Evolutionary conservation across 2,329 filamentous ascomycete genomes (phyloP), one percentile per base, ranked within the genome.

Genomic region (Curvularia sp.): DNA sequence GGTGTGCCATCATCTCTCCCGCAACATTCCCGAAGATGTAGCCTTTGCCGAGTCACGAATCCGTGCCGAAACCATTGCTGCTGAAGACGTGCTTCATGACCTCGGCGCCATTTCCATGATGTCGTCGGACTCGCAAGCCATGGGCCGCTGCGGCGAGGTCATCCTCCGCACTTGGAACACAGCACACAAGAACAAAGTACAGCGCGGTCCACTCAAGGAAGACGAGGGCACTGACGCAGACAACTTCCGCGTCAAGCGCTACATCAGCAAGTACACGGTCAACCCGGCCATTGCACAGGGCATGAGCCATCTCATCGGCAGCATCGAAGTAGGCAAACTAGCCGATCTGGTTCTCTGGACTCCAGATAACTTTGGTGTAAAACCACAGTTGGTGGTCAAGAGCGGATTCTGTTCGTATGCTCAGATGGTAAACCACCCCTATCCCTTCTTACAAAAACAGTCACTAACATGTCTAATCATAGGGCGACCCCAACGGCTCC

Each of bases 31-130:
- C 57, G 94, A 98, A 80, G 94, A 98, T 75, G 90, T 98, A 13
- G 93, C 93, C 1, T 98, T 98, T 72, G 94, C 94, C 48, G 94
- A 98, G 80, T 92, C 88, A 35, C 91, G 94, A 39, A 98, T 98
- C 78, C 90, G 94, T 58, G 92, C 92, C 64, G 93, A 98, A 80
- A 98, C 94, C 35, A 98, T 98, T 73, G 94, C 93, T 0, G 94
- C 94, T 24, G 94, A 98, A 81, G 94, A 98, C 75, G 93, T 98
- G 1, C 86, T 98, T 18, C 94, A 98, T 75, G 94, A 98, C 70
- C 84, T 96, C 1, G 94, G 94, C 56, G 94, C 94, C 63, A 97
- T 98, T 78, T 93, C 89, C 77, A 98, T 98, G 93, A 97, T 98
- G 92, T 92, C 88, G 60, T 93, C 89, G 0, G 94, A 98, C 79